Percentiles rank a stretch among this genome's conserved stretches.
phyloP scores from a whole-genome alignment of 176 grass and related monocot genomes.

The Aegilops speltoides region DNA sequence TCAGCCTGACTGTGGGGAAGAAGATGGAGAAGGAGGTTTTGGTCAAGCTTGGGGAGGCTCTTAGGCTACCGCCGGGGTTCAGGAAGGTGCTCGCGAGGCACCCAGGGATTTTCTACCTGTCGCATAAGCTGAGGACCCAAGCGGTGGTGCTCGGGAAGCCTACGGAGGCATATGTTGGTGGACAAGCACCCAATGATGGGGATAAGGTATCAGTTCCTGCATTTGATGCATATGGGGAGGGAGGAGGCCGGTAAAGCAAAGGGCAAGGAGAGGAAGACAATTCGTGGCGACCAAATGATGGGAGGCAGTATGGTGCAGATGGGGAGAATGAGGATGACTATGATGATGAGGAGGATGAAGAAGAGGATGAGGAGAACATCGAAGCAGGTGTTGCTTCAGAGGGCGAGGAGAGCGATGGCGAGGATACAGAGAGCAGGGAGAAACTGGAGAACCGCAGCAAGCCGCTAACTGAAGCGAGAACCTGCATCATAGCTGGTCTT shows the following conservation, averaged over 20 bases:
- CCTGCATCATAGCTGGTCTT: neutral
- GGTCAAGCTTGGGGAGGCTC: conserved; percentile 63
- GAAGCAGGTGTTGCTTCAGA: conserved; percentile 37
- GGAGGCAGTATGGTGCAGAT: conserved; percentile 25
- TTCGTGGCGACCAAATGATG: neutral
- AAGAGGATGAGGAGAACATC: conserved; percentile 36
- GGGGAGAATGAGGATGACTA: conserved; percentile 32
- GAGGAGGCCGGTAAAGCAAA: conserved; percentile 45
- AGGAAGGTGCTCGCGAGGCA: conserved; percentile 73
- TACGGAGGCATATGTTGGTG: conserved; percentile 73
- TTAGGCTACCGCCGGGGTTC: conserved; percentile 65
- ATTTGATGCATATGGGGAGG: conserved; percentile 90
- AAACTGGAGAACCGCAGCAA: neutral
- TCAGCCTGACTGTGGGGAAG: conserved; percentile 67
- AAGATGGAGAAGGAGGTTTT: conserved; percentile 88
- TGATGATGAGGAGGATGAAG: conserved; percentile 25
- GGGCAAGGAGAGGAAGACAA: conserved; percentile 33
- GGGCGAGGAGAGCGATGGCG: conserved; percentile 54
- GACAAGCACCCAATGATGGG: conserved; percentile 89
- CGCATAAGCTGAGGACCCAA: conserved; percentile 75
- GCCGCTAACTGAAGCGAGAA: neutral
- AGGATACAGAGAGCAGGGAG: conserved; percentile 24
- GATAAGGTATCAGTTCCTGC: conserved; percentile 77
- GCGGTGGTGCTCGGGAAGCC: conserved; percentile 84
- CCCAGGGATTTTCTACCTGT: conserved; percentile 90